phyloP scores from a whole-genome alignment of 2,329 filamentous ascomycete species.

The Periconia macrospinosa region DNA sequence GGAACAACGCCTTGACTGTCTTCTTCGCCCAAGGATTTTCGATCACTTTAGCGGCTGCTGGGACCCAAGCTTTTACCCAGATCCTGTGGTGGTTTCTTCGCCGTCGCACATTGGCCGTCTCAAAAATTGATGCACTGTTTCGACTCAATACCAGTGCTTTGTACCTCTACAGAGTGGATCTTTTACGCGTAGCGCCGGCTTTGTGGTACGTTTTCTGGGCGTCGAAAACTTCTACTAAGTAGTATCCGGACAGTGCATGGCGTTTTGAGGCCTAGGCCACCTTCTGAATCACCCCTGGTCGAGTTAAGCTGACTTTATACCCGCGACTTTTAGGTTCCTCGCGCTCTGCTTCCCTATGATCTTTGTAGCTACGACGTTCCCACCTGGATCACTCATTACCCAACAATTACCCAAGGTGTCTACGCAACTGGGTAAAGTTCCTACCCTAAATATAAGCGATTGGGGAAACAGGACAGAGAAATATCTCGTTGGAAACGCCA shows the following conservation, averaged over 20 bases:
- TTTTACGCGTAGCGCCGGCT: background rate
- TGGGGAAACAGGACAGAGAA: background rate
- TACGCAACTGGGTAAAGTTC: background rate
- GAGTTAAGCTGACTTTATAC: too few relatives aligned
- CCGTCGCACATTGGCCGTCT: background rate
- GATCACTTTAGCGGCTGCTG: background rate
- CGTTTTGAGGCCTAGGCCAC: too few relatives aligned
- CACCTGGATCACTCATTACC: background rate
- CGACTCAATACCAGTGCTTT: background rate
- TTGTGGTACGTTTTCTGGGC: too few relatives aligned
- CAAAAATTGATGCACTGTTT: slow-evolving; percentile 1
- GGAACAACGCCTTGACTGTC: slow-evolving; percentile 1
- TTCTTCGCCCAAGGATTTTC: background rate
- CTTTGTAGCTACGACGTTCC: background rate
- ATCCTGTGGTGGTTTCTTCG: slow-evolving; percentile 2
- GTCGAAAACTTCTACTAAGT: too few relatives aligned
- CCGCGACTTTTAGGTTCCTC: too few relatives aligned
- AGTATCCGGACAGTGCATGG: too few relatives aligned
- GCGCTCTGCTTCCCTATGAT: background rate
- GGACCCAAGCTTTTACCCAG: background rate
- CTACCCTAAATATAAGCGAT: background rate
- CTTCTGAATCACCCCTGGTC: too few relatives aligned
- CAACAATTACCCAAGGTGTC: slow-evolving; percentile 7
- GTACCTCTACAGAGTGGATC: background rate
- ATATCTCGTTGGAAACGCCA: background rate